phyloP scores from a whole-genome alignment of 495 filamentous ascomycete genomes.

The Lasiosphaeris hirsuta region DNA sequence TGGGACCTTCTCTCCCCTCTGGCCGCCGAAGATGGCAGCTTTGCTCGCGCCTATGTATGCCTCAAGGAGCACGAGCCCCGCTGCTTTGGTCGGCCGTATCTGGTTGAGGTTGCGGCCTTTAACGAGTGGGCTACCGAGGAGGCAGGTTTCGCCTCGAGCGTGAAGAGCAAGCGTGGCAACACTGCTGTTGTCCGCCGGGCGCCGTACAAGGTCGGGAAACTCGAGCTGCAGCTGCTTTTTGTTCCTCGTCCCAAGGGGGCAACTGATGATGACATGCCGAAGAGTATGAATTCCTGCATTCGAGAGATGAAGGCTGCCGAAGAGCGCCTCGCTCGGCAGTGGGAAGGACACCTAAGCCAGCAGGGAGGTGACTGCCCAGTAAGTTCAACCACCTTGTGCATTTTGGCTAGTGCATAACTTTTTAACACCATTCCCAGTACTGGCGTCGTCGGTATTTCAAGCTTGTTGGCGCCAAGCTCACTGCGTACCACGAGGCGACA shows the following conservation, averaged over 20 bases:
- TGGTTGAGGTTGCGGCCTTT: constrained; percentile 85
- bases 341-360: constrained; percentile 88
- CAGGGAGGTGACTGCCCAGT: constrained; percentile 97
- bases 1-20: constrained; percentile 87
- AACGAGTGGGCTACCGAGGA: constrained; percentile 98
- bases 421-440: constrained; percentile 56
- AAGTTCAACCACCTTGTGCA: constrained; percentile 44
- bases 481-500: constrained; percentile 92
- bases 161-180: constrained; percentile 83
- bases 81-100: constrained; percentile 82
- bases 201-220: constrained; percentile 90
- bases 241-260: constrained; percentile 86
- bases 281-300: constrained; percentile 95
- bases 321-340: constrained; percentile 63
- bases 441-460: constrained; percentile 98
- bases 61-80: constrained; percentile 85
- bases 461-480: constrained; percentile 83
- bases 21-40: constrained; percentile 86
- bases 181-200: constrained; percentile 62
- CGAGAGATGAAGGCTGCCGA: constrained; percentile 88
- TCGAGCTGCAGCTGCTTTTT: constrained; percentile 89
- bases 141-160: constrained; percentile 60
- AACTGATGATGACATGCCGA: constrained; percentile 95
- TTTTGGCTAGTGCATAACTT: not conserved
- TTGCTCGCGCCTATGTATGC: constrained; percentile 86